These are phyloP conservation scores for Fraxinus albicans DNA, from an alignment of 305 asterid species.

Conservation along the genomic window DNA sequence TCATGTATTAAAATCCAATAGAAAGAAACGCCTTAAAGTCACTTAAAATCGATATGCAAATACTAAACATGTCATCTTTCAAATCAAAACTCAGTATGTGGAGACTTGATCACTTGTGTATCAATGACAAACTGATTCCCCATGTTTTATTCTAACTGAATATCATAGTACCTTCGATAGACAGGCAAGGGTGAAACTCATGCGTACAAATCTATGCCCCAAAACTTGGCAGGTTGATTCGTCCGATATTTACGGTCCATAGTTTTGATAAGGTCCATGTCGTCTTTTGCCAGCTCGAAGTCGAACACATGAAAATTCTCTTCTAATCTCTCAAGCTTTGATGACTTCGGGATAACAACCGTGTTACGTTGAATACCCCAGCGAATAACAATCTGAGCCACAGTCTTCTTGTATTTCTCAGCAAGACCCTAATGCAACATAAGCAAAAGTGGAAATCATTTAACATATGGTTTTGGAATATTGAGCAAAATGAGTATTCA, in stretches of 20 bases:
- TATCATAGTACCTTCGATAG: not conserved
- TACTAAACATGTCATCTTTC: not conserved
- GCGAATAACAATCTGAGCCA: slow-evolving; percentile 66
- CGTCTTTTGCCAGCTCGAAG: slow-evolving; percentile 53
- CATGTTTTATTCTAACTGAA: not conserved
- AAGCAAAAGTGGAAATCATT: slow-evolving; percentile 3
- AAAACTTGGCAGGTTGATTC: slow-evolving; percentile 53
- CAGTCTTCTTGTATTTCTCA: slow-evolving; percentile 53
- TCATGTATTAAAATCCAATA: not conserved
- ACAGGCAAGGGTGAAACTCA: slow-evolving; percentile 12
- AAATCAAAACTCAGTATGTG: not conserved
- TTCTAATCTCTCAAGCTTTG: slow-evolving; percentile 55
- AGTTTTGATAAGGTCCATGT: slow-evolving; percentile 51
- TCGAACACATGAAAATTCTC: slow-evolving; percentile 50
- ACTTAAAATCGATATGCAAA: not conserved
- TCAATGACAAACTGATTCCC: not conserved
- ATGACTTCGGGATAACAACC: slow-evolving; percentile 64
- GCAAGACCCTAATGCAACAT: slow-evolving; percentile 49
- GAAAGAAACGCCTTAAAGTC: not conserved
- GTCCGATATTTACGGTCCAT: slow-evolving; percentile 48
- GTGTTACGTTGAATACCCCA: slow-evolving; percentile 66
- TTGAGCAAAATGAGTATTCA: not conserved
- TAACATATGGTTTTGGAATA: not conserved
- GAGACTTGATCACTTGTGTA: not conserved
- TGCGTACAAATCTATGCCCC: slow-evolving; percentile 56